Evolutionary conservation across 2,329 filamentous ascomycete species (phyloP).

Genomic region (Lachnellula subtilissima): DNA sequence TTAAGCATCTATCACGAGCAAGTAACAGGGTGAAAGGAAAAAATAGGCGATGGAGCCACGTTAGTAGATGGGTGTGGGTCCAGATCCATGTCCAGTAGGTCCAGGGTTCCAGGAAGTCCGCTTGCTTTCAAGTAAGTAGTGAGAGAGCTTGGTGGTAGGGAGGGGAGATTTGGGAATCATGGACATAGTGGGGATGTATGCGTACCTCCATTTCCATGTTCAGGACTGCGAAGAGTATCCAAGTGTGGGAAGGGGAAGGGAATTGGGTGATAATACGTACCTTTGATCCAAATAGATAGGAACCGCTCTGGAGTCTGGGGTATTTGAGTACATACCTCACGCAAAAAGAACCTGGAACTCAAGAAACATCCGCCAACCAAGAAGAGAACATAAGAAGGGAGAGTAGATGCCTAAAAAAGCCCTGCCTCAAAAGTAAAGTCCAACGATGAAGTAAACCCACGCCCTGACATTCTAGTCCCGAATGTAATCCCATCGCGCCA

Average conservation of each 20-base stretch:
- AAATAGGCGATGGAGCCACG: neutral
- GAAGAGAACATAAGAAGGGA: conserved; percentile 17
- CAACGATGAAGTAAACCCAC: conserved; percentile 4
- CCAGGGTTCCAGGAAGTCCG: neutral
- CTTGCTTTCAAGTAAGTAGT: conserved; percentile 30
- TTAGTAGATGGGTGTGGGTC: neutral
- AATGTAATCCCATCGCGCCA: conserved; percentile 4
- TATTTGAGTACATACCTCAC: conserved; percentile 27
- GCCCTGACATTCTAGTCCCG: conserved; percentile 1
- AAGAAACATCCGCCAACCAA: conserved; percentile 9
- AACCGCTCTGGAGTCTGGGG: neutral
- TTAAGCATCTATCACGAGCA: neutral
- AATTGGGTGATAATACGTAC: neutral
- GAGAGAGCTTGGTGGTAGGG: conserved; percentile 10
- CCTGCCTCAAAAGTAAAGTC: conserved; percentile 1
- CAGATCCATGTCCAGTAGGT: conserved; percentile 6
- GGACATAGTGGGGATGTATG: conserved; percentile 8
- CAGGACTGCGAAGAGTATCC: neutral
- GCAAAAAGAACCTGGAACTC: conserved; percentile 7
- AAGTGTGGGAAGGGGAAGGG: neutral
- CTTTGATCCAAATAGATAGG: neutral
- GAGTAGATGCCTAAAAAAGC: conserved; percentile 27
- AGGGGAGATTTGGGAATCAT: neutral
- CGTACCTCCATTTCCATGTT: conserved; percentile 5
- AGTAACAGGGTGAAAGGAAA: neutral